Base-by-base conservation (phyloP, 2,329 filamentous ascomycete genomes). In the Beauveria bassiana region DNA sequence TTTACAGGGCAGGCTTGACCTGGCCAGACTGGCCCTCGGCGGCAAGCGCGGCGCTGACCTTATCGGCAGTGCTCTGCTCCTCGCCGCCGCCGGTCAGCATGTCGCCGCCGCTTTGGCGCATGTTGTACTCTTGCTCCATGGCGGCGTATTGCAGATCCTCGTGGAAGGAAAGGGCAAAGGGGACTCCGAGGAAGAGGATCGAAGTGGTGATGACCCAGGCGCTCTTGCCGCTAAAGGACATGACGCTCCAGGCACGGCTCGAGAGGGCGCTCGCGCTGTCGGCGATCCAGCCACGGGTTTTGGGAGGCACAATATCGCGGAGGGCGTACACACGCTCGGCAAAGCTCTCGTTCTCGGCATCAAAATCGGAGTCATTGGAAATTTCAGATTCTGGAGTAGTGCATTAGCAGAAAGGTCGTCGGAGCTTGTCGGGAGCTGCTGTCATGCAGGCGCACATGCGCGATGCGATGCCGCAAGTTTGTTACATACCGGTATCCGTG, bases 141-240 rank as follows among this genome's bases (percentile, higher is more conserved):
- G 96, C 93, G 66, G 93, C 82, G 74, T 96, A 86, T 81, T 96
- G 91, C 82, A 97, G 92, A 81, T 99, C 95, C 81, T 99, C 95
- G 66, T 89, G 87, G 73, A 92, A 93, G 62, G 92, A 93, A 68
- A 99, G 81, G 63, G 92, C 93, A 82, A 92, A 98, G 61, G 95
- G 95, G 57, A 98, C 91, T 69, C 92, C 93, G 66, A 98, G 79
- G 73, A 99, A 80, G 72, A 99, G 84, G 63, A 91, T 91, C 64
- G 89, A 93, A 66, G 93, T 96, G 77, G 88, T 91, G 63, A 99
- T 79, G 61, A 97, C 87, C 91, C 92, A 99, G 68, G 96, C 81
- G 61, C 90, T 86, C 80, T 93, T 95, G 69, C 93, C 93, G 69
- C 88, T 85, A 73, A 96, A 89, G 64, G 81, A 78, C 46, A 91